Evolutionary conservation across 2,329 filamentous ascomycete species (phyloP).

Genomic region (Nothophaeocryptopus gaeumannii): DNA sequence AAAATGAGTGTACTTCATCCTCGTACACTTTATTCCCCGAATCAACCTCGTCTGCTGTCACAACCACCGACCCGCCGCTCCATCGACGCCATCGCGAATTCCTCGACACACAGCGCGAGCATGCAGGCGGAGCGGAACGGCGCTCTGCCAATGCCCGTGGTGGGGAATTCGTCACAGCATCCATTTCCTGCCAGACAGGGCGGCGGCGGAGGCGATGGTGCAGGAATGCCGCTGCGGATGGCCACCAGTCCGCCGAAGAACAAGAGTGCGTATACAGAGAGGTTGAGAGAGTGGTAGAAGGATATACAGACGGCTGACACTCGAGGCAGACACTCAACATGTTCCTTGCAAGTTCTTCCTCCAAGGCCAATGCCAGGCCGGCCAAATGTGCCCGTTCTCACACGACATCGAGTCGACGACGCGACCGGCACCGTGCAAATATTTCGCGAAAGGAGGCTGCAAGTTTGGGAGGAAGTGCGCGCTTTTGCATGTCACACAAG

Average conservation of each 20-base stretch:
- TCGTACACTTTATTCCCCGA: neutral
- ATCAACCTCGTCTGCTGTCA: neutral
- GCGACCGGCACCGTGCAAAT: slow-evolving; percentile 91
- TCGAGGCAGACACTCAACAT: slow-evolving; percentile 76
- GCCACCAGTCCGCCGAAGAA: slow-evolving; percentile 50
- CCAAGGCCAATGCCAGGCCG: slow-evolving; percentile 92
- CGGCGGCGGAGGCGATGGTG: slow-evolving; percentile 14
- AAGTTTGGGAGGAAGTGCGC: slow-evolving; percentile 98
- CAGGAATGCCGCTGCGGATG: slow-evolving; percentile 30
- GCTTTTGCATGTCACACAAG: slow-evolving; percentile 90
- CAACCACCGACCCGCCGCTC: slow-evolving; percentile 15
- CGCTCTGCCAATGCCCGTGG: slow-evolving; percentile 31
- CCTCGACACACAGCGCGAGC: slow-evolving; percentile 15
- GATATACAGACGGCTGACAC: slow-evolving; percentile 18
- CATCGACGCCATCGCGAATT: slow-evolving; percentile 19
- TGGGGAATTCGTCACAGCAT: slow-evolving; percentile 17
- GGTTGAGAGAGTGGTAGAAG: slow-evolving; percentile 1
- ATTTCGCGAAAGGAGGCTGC: slow-evolving; percentile 99
- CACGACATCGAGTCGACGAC: slow-evolving; percentile 83
- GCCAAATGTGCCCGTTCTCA: slow-evolving; percentile 91
- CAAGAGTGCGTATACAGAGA: slow-evolving; percentile 40
- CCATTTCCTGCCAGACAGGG: slow-evolving; percentile 17
- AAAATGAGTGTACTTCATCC: no score
- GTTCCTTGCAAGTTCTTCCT: slow-evolving; percentile 99
- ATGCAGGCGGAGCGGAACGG: slow-evolving; percentile 29